Base-by-base conservation (phyloP, 352 stramenopile genomes). In the Globisporangium middletonii region DNA sequence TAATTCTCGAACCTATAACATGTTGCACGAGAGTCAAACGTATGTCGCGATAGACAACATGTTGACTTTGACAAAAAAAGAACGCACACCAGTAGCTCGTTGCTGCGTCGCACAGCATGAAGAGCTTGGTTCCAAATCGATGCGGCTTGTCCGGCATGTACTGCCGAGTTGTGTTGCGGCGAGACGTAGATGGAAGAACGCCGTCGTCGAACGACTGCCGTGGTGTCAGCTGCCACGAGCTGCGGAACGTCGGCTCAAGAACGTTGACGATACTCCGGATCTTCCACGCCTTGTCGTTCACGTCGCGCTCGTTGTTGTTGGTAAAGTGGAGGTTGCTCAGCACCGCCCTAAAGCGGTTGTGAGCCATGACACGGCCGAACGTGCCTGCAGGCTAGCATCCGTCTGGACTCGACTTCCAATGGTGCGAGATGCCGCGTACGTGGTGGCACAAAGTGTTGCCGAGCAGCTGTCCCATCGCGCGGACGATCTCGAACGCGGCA, bases 151-250 rank as follows among this genome's bases (percentile, higher is more conserved):
- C 23, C 23, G 23, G 23, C 23, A 23, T 23, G 23, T 23, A 23
- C 23, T 23, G 55, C 2, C 58, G 51, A 0, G 65, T 74, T 0
- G 60, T 73, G 51, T 76, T 69, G 1, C 60, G 48, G 9, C 41
- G 30, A 0, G 62, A 72, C 0, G 67, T 73, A 0, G 64, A 35
- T 7, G 55, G 63, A 12, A 72, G 13, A 0, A 75, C 59, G 6
- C 60, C 67, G 35, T 73, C 62, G 15, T 73, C 67, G 16, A 79
- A 79, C 0, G 62, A 68, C 11, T 71, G 62, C 1, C 60, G 23
- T 8, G 43, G n/a, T 6, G 57, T 46, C 2, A 63, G 28, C 0
- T 60, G 23, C 57, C 60, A 71, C 4, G 13, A 63, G 0, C 19
- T 11, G 1, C 43, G 26, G 41, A 61, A 69, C 0, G 19, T 62